Evolutionary conservation across 495 filamentous ascomycete species (phyloP).

Genomic region (Penicillium daleae): DNA sequence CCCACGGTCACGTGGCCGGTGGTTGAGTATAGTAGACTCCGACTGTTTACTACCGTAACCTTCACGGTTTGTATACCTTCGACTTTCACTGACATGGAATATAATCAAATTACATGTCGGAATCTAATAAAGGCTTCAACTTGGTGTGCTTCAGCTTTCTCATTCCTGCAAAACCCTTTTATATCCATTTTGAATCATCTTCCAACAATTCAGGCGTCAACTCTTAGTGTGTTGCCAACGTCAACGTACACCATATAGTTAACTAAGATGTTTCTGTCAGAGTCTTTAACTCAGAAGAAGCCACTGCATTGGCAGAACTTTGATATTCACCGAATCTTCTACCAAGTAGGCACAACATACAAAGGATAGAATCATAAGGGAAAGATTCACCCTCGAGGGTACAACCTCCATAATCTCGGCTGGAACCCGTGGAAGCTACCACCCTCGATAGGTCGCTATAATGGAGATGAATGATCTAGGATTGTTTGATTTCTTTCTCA

Average conservation of each 20-base stretch:
- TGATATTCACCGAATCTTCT: neutral
- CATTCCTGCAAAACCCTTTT: neutral
- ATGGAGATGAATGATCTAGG: slow-evolving; percentile 22
- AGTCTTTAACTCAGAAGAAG: neutral
- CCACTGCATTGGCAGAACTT: neutral
- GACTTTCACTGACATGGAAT: no score
- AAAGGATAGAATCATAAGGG: neutral
- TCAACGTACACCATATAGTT: no score
- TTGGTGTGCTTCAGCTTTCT: neutral
- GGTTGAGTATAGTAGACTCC: no score
- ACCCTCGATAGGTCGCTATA: neutral
- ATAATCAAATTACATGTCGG: no score
- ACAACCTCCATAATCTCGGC: neutral
- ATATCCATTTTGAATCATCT: no score
- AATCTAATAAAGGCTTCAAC: no score
- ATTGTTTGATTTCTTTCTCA: slow-evolving; percentile 18
- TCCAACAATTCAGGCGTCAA: no score
- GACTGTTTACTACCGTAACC: no score
- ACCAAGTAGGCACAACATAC: neutral
- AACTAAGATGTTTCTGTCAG: neutral
- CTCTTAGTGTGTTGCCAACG: no score
- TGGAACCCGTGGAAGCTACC: neutral
- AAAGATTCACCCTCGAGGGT: neutral
- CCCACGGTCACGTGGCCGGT: slow-evolving; percentile 22
- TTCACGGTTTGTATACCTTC: no score